Evolutionary conservation across 148 eudicot species (phyloP).

Genomic region (Tetragonia tetragonoides): DNA sequence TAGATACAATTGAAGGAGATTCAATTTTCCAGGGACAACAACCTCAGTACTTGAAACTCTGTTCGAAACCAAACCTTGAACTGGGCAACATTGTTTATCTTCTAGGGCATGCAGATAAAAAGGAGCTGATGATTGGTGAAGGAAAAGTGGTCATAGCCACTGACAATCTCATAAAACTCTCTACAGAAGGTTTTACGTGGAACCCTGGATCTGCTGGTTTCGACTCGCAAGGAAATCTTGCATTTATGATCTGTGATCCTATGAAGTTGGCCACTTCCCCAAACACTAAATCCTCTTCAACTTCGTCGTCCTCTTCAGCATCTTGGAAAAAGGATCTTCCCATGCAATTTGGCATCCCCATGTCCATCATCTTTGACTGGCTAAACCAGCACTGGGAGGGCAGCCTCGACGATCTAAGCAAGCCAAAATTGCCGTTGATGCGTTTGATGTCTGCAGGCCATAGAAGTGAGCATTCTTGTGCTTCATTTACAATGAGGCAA

Average conservation of each 20-base stretch:
- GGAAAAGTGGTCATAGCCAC: constrained; percentile 95
- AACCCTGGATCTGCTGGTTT: constrained; percentile 96
- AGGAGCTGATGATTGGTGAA: constrained; percentile 74
- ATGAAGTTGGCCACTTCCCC: constrained; percentile 96
- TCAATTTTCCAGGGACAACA: constrained; percentile 57
- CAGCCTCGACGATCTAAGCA: constrained; percentile 84
- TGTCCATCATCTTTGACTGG: constrained; percentile 87
- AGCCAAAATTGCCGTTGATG: constrained; percentile 80
- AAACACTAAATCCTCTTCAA: constrained; percentile 60
- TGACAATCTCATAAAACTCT: constrained; percentile 89
- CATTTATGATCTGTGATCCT: constrained; percentile 96
- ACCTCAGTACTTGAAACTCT: constrained; percentile 70
- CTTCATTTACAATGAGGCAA: constrained; percentile 76
- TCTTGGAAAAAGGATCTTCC: constrained; percentile 73
- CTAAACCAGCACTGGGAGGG: constrained; percentile 98
- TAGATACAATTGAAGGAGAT: constrained; percentile 80
- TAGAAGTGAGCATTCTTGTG: constrained; percentile 76
- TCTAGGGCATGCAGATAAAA: constrained; percentile 66
- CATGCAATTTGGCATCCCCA: constrained; percentile 90
- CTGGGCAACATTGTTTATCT: constrained; percentile 75
- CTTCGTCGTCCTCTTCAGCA: constrained; percentile 69
- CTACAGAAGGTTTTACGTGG: constrained; percentile 70
- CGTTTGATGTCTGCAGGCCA: constrained; percentile 71
- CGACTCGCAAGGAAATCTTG: constrained; percentile 85
- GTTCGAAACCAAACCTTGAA: constrained; percentile 71